Percentiles rank a stretch among this genome's conserved stretches.
phyloP scores from a whole-genome alignment of 2,329 filamentous ascomycete genomes.

The Trichoderma hamatum region DNA sequence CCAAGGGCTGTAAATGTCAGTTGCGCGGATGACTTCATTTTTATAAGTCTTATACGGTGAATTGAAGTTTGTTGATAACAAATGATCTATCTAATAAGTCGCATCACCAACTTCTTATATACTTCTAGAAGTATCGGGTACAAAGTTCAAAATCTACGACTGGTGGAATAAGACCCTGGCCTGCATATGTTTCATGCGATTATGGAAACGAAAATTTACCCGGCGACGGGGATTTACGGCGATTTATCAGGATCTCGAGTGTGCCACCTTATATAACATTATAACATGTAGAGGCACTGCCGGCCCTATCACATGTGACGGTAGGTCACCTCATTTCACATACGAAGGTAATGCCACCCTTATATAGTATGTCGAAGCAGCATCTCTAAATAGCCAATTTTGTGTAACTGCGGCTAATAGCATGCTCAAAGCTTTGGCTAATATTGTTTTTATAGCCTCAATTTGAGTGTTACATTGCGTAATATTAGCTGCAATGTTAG shows the following conservation, averaged over 20 bases:
- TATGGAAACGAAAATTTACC: conserved; percentile 10
- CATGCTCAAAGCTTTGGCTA: conserved; percentile 15
- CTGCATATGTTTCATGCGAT: background rate
- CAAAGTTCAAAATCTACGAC: background rate
- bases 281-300: background rate
- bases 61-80: background rate
- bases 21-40: background rate
- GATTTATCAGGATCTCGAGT: background rate
- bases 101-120: background rate
- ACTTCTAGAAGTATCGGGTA: background rate
- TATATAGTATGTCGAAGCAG: background rate
- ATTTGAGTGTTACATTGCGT: background rate
- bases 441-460: conserved; percentile 4
- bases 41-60: background rate
- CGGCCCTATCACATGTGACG: background rate
- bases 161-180: background rate
- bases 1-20: background rate
- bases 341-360: background rate
- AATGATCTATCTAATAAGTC: background rate
- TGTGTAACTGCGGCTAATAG: conserved; percentile 10
- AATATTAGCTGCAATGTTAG: background rate
- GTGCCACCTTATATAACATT: background rate
- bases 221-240: background rate
- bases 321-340: background rate
- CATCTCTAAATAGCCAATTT: background rate